These are phyloP conservation scores for Dioscorea cayenensis DNA, from an alignment of 116 monocot genomes.

Conservation along the genomic window DNA sequence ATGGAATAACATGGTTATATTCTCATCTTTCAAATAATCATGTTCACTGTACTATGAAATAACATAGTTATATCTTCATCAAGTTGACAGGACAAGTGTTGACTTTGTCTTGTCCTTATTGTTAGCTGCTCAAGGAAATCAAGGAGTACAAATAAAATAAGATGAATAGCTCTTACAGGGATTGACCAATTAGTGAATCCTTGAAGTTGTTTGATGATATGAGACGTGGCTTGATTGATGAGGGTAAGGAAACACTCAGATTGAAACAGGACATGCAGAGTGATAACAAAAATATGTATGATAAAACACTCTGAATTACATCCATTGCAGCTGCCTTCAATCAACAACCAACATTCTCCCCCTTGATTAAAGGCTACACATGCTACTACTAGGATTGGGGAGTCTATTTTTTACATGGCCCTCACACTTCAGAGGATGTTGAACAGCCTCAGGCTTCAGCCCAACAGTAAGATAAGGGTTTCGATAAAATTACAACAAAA, in stretches of 20 bases:
- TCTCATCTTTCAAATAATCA: background rate
- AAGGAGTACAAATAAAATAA: conserved; percentile 92
- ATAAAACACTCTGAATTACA: no score
- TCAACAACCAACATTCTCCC: no score
- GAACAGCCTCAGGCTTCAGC: no score
- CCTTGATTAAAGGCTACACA: no score
- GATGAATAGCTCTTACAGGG: conserved; percentile 95
- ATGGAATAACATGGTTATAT: background rate
- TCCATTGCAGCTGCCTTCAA: no score
- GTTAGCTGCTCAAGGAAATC: conserved; percentile 66
- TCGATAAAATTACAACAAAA: no score
- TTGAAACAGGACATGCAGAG: conserved; percentile 98
- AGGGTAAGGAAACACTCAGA: conserved; percentile 90
- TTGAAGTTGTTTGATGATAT: conserved; percentile 88
- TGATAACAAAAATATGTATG: conserved; percentile 98
- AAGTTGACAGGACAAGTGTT: background rate
- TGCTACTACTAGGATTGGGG: no score
- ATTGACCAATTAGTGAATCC: conserved; percentile 86
- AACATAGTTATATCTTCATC: background rate
- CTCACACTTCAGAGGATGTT: no score
- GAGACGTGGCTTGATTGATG: conserved; percentile 77
- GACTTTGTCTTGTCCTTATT: background rate
- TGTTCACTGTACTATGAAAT: background rate
- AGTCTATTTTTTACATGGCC: no score
- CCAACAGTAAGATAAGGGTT: no score